These are phyloP conservation scores for Hemisphaericaspora subhashii DNA, from an alignment of 1,139 yeast genomes.

Conservation along the genomic window DNA sequence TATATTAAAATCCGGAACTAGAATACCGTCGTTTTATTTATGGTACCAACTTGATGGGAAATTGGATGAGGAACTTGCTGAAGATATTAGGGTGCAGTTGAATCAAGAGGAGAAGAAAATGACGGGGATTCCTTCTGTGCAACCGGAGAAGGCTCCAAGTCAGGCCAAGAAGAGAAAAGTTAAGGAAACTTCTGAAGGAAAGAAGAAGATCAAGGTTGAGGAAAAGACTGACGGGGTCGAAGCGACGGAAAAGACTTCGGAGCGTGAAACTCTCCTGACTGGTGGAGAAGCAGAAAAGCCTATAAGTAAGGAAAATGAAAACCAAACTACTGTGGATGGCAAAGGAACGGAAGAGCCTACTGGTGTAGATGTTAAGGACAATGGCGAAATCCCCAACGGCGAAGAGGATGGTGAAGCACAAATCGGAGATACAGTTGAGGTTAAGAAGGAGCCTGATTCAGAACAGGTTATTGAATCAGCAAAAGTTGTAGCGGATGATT, in stretches of 20 bases:
- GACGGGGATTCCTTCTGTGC: constrained; percentile 32
- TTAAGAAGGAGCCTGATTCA: too few species aligned
- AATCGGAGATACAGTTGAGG: too few species aligned
- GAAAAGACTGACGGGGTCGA: not conserved
- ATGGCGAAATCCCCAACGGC: too few species aligned
- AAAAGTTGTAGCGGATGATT: too few species aligned
- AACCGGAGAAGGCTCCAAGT: constrained; percentile 11
- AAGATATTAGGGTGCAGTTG: constrained; percentile 41
- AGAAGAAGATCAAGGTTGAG: constrained; percentile 17
- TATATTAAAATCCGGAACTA: constrained; percentile 58
- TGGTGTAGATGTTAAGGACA: too few species aligned
- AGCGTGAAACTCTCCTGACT: too few species aligned
- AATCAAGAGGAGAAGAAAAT: constrained; percentile 44
- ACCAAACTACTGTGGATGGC: too few species aligned
- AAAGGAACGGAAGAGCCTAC: too few species aligned
- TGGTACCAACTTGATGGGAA: constrained; percentile 88
- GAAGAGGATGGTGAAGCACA: too few species aligned
- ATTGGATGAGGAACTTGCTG: constrained; percentile 62
- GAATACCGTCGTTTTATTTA: constrained; percentile 61
- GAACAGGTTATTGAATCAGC: too few species aligned
- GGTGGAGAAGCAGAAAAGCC: too few species aligned
- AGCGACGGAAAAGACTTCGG: not conserved
- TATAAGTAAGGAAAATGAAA: too few species aligned
- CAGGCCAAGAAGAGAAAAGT: constrained; percentile 35
- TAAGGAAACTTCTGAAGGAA: constrained; percentile 22